phyloP scores from a whole-genome alignment of 2,329 filamentous ascomycete genomes.

The Neopestalotiopsis rosae region DNA sequence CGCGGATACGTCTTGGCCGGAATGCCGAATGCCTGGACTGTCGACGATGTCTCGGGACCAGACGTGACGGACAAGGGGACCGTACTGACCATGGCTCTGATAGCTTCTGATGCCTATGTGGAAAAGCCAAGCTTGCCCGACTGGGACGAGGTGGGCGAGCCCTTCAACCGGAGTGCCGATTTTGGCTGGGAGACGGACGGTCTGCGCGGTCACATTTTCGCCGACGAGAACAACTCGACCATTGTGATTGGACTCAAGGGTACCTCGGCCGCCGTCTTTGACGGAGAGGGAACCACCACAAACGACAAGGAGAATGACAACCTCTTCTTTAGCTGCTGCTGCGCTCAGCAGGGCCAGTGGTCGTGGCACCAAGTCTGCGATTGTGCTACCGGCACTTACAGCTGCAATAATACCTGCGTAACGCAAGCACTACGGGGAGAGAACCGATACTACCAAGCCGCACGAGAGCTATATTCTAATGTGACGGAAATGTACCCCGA shows the following conservation, averaged over 20 bases:
- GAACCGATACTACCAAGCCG: slow-evolving; percentile 89
- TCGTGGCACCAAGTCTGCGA: slow-evolving; percentile 93
- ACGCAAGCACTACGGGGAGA: slow-evolving; percentile 76
- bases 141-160: slow-evolving; percentile 81
- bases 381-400: slow-evolving; percentile 85
- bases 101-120: slow-evolving; percentile 91
- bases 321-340: slow-evolving; percentile 97
- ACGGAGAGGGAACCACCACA: slow-evolving; percentile 94
- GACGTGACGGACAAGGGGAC: slow-evolving; percentile 87
- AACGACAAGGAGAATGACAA: slow-evolving; percentile 99
- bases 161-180: slow-evolving; percentile 84
- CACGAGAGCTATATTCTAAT: slow-evolving; percentile 88
- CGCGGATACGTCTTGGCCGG: slow-evolving; percentile 72
- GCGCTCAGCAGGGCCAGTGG: slow-evolving; percentile 88
- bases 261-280: slow-evolving; percentile 87
- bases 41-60: slow-evolving; percentile 79
- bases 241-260: slow-evolving; percentile 93
- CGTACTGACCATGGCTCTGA: slow-evolving; percentile 81
- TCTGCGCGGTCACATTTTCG: slow-evolving; percentile 89
- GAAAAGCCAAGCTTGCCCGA: slow-evolving; percentile 72
- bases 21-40: slow-evolving; percentile 78
- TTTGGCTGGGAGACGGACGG: slow-evolving; percentile 95
- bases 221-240: slow-evolving; percentile 83
- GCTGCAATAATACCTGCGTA: slow-evolving; percentile 92
- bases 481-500: slow-evolving; percentile 87